A percentile compares a stretch with the other conserved stretches of the same genome.
Conservation (phyloP, 345 rosid genomes). For the Boechera stricta region DNA sequence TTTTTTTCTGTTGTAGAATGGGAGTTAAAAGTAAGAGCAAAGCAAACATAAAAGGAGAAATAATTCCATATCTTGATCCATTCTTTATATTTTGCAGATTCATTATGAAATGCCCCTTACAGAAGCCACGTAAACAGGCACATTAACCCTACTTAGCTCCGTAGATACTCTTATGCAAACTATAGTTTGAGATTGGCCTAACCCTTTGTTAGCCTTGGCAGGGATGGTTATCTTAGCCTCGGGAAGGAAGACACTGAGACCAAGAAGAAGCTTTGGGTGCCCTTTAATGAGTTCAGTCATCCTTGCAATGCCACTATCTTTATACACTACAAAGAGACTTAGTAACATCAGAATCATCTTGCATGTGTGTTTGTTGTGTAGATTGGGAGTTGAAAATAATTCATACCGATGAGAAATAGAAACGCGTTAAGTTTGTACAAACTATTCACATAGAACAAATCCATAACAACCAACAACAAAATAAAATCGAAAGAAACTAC, state of each 20-base stretch:
- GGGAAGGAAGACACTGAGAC: neutral
- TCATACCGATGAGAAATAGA: neutral
- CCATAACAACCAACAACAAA: no score
- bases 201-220: neutral
- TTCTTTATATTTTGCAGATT: neutral
- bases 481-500: no score
- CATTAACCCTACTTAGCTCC: neutral
- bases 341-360: neutral
- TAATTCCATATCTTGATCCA: neutral
- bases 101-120: neutral
- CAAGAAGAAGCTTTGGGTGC: conserved; percentile 3
- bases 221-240: neutral
- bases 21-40: neutral
- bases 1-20: neutral
- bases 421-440: no score
- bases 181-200: neutral
- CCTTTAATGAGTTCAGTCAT: neutral
- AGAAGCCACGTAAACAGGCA: neutral
- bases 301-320: neutral
- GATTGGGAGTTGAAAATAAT: neutral
- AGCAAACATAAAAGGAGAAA: neutral
- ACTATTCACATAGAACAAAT: no score
- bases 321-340: neutral
- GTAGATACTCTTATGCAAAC: neutral
- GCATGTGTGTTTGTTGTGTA: neutral